Evolutionary conservation across 495 filamentous ascomycete species (phyloP).

Genomic region (Copromyces sp.): DNA sequence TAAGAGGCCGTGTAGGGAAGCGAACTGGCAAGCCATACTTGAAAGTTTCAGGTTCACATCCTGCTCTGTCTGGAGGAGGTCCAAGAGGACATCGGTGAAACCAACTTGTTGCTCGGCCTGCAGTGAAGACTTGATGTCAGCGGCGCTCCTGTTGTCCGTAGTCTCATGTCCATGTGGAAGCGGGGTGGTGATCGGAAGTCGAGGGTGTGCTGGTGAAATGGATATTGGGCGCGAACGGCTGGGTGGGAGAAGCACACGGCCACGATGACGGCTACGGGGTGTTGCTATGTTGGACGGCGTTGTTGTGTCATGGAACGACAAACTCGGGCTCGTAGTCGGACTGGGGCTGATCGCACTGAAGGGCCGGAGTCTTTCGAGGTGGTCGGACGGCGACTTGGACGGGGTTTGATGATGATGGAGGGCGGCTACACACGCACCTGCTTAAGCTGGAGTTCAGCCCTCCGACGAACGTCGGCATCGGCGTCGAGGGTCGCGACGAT

Average conservation of each 20-base stretch:
- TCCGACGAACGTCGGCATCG: constrained; percentile 73
- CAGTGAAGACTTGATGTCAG: neutral
- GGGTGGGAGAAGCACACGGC: neutral
- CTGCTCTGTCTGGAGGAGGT: constrained; percentile 82
- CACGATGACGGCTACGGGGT: neutral
- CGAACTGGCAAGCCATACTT: constrained; percentile 45
- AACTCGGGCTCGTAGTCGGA: neutral
- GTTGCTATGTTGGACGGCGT: neutral
- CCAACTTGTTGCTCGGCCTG: constrained; percentile 87
- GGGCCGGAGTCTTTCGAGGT: neutral
- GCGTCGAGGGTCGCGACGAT: constrained; percentile 79
- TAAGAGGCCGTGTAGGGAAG: constrained; percentile 1
- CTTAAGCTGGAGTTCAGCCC: constrained; percentile 89
- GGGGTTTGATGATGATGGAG: neutral
- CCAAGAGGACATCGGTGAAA: constrained; percentile 82
- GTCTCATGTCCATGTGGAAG: neutral
- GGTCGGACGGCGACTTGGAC: neutral
- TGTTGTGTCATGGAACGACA: neutral
- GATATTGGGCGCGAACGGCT: neutral
- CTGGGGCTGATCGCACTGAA: neutral
- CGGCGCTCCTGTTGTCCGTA: neutral
- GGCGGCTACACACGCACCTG: constrained; percentile 50
- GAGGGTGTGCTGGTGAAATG: neutral
- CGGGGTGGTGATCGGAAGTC: neutral
- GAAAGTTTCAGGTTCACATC: constrained; percentile 75